A percentile compares a stretch with the other conserved stretches of the same genome.
These are phyloP conservation scores for Hura crepitans DNA, from an alignment of 441 rosid species.

Conservation along the genomic window DNA sequence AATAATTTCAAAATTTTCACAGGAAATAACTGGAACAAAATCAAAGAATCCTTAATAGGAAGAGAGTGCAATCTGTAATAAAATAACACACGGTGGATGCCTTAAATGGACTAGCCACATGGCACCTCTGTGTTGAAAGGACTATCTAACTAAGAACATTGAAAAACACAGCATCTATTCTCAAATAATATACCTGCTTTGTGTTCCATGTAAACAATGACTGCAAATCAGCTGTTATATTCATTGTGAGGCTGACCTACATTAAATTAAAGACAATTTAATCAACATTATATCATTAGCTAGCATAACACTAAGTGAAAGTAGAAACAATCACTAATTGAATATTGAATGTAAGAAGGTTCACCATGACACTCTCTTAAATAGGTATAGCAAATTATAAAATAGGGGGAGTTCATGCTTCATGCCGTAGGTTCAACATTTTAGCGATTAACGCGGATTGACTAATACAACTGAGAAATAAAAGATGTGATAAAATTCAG, in stretches of 20 bases:
- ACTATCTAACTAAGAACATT: background rate
- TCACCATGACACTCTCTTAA: background rate
- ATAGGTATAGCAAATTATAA: background rate
- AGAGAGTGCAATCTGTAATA: background rate
- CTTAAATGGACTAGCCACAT: background rate
- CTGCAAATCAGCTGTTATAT: constrained; percentile 76
- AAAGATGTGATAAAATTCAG: background rate
- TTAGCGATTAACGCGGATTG: background rate
- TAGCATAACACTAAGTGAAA: background rate
- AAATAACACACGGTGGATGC: background rate
- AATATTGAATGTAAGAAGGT: background rate
- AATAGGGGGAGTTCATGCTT: background rate
- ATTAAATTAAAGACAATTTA: constrained; percentile 21
- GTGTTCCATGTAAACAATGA: constrained; percentile 95
- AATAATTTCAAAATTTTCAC: constrained; percentile 1
- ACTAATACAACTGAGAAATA: background rate
- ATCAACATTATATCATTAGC: constrained; percentile 17
- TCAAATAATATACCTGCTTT: constrained; percentile 58
- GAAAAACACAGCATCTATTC: background rate
- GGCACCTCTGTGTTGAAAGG: background rate
- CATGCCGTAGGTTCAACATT: background rate
- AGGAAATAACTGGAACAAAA: background rate
- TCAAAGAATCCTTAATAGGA: background rate
- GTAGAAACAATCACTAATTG: background rate
- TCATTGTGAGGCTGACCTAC: constrained; percentile 87